Conservation (phyloP, 768 basidiomycete species). For the Roridomyces roridus region DNA sequence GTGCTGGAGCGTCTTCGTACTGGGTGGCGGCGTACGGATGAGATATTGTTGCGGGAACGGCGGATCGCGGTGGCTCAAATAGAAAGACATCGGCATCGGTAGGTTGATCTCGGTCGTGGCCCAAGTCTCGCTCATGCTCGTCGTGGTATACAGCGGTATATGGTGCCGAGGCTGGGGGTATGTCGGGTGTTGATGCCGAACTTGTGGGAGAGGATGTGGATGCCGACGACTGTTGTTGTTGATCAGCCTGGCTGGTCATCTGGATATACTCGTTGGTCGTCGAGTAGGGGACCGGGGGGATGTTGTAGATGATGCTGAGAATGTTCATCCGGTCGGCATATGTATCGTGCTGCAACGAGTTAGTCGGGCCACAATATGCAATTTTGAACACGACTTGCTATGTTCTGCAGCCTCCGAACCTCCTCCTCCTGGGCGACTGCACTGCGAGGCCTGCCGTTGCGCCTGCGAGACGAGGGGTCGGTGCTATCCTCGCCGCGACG, state of each 20-base stretch:
- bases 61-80: conserved; percentile 35
- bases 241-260: conserved; percentile 10
- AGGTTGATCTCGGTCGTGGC: conserved; percentile 3
- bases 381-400: conserved; percentile 65
- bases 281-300: conserved; percentile 76
- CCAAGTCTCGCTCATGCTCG: conserved; percentile 1
- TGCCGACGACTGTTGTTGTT: too few species aligned
- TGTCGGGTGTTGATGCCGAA: background rate
- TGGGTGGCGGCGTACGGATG: conserved; percentile 61
- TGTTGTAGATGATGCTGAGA: conserved; percentile 87
- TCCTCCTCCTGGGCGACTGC: conserved; percentile 93
- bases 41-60: conserved; percentile 7
- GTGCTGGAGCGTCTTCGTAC: conserved; percentile 44
- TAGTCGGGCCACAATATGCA: conserved; percentile 14
- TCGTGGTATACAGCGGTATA: conserved; percentile 6
- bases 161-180: conserved; percentile 6
- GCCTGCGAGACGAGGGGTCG: conserved; percentile 58
- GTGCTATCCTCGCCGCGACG: conserved; percentile 83
- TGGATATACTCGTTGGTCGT: conserved; percentile 52
- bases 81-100: conserved; percentile 29
- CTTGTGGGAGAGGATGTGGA: too few species aligned
- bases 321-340: conserved; percentile 96
- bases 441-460: conserved; percentile 70
- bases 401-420: conserved; percentile 83
- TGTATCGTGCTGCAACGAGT: conserved; percentile 77